Evolutionary conservation across 345 rosid genomes (phyloP).

Genomic region (Moricandia arvensis): DNA sequence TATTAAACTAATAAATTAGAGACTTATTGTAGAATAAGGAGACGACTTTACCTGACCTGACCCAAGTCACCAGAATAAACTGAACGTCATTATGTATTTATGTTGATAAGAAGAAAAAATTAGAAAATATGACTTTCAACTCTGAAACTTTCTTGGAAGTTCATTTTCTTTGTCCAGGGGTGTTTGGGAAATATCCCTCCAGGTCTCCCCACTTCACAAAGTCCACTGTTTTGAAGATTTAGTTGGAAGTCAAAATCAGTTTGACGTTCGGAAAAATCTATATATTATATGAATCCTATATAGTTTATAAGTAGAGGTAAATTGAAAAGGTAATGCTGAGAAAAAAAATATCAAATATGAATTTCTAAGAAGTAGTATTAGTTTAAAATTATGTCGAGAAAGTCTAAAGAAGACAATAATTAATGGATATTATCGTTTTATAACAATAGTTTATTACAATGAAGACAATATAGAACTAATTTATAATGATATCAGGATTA

Average conservation of each 20-base stretch:
- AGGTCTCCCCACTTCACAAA: neutral
- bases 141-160: conserved; percentile 12
- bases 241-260: neutral
- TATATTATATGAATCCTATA: neutral
- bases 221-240: neutral
- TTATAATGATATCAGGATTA: neutral
- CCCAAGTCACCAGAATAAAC: conserved; percentile 4
- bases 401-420: neutral
- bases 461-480: neutral
- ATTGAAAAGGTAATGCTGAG: neutral
- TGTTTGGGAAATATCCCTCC: conserved; percentile 13
- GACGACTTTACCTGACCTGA: conserved; percentile 18
- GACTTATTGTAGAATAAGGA: conserved; percentile 1
- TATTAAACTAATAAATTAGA: neutral
- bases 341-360: neutral
- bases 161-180: neutral
- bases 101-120: neutral
- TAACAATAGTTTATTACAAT: neutral
- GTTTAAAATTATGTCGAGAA: neutral
- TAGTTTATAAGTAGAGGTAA: neutral
- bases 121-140: neutral
- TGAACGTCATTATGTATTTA: neutral
- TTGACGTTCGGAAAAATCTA: neutral
- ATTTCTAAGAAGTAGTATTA: neutral
- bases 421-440: neutral